phyloP scores from a whole-genome alignment of 1,139 yeast species.

The Kodamaea plutei region DNA sequence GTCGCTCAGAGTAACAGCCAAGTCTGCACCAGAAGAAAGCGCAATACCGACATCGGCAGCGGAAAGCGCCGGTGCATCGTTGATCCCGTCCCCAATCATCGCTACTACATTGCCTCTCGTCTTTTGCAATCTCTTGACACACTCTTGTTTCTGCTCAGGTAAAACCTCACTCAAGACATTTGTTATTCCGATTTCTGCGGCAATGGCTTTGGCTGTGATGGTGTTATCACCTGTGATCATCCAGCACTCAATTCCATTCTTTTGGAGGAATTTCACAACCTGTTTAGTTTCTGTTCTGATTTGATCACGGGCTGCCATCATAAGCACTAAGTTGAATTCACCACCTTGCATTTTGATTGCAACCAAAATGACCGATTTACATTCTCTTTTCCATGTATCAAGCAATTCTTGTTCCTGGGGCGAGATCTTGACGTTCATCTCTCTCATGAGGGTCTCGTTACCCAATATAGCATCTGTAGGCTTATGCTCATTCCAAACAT shows the following conservation, averaged over 20 bases:
- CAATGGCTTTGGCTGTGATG: slow-evolving; percentile 66
- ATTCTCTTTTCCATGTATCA: slow-evolving; percentile 54
- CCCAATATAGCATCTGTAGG: slow-evolving; percentile 54
- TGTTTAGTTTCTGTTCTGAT: slow-evolving; percentile 57
- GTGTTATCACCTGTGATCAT: slow-evolving; percentile 71
- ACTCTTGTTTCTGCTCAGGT: slow-evolving; percentile 67
- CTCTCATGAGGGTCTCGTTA: slow-evolving; percentile 54
- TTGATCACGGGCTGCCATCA: slow-evolving; percentile 62
- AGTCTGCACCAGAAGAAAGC: slow-evolving; percentile 54
- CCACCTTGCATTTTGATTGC: slow-evolving; percentile 39
- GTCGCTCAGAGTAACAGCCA: slow-evolving; percentile 57
- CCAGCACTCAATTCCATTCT: slow-evolving; percentile 55
- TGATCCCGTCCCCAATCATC: slow-evolving; percentile 64
- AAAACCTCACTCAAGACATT: slow-evolving; percentile 70
- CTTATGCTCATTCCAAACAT: slow-evolving; percentile 25
- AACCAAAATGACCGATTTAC: slow-evolving; percentile 60
- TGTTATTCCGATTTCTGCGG: slow-evolving; percentile 57
- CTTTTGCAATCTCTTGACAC: slow-evolving; percentile 51
- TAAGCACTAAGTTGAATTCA: slow-evolving; percentile 36
- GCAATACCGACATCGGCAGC: slow-evolving; percentile 60
- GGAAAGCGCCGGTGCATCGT: slow-evolving; percentile 61
- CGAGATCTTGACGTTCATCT: slow-evolving; percentile 31
- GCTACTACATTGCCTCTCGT: slow-evolving; percentile 38
- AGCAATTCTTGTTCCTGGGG: slow-evolving; percentile 26
- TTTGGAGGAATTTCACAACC: slow-evolving; percentile 46